A percentile compares a stretch with the other conserved stretches of the same genome.
Conservation (phyloP, 768 basidiomycete genomes). For the Boletus huronensis region DNA sequence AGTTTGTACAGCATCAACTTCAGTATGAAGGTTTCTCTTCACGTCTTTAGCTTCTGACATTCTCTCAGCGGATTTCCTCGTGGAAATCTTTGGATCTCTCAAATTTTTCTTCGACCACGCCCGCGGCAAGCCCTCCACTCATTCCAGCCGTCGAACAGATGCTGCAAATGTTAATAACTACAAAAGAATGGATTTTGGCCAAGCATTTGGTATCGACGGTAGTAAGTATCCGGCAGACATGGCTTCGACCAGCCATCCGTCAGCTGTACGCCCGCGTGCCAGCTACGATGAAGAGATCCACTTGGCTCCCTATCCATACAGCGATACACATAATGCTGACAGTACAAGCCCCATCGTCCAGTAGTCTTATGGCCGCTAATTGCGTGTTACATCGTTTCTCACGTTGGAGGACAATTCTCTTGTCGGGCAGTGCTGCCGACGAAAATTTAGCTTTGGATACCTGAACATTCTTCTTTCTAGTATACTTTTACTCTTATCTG, state of each 20-base stretch:
- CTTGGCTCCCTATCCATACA: constrained; percentile 37
- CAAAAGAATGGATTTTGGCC: constrained; percentile 34
- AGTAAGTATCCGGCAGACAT: constrained; percentile 16
- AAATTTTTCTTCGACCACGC: constrained; percentile 52
- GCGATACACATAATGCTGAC: constrained; percentile 2
- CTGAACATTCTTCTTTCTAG: background rate
- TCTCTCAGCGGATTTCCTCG: constrained; percentile 54
- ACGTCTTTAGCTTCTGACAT: constrained; percentile 5
- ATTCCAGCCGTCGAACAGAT: constrained; percentile 16
- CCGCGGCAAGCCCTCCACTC: constrained; percentile 31
- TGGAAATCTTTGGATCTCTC: constrained; percentile 63
- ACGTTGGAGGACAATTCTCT: background rate
- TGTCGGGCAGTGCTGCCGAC: background rate
- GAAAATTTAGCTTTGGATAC: background rate
- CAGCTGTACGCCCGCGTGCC: constrained; percentile 11
- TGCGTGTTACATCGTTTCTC: background rate
- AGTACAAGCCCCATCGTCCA: constrained; percentile 4
- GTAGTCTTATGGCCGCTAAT: background rate
- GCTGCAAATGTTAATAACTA: constrained; percentile 20
- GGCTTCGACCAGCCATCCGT: constrained; percentile 4
- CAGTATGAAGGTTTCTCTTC: constrained; percentile 30
- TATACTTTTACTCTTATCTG: background rate
- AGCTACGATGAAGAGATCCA: constrained; percentile 43
- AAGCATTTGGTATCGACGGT: constrained; percentile 38
- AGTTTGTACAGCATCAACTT: constrained; percentile 40